These are phyloP conservation scores for Xylaria intraflava DNA, from an alignment of 495 filamentous ascomycete genomes.

Conservation along the genomic window DNA sequence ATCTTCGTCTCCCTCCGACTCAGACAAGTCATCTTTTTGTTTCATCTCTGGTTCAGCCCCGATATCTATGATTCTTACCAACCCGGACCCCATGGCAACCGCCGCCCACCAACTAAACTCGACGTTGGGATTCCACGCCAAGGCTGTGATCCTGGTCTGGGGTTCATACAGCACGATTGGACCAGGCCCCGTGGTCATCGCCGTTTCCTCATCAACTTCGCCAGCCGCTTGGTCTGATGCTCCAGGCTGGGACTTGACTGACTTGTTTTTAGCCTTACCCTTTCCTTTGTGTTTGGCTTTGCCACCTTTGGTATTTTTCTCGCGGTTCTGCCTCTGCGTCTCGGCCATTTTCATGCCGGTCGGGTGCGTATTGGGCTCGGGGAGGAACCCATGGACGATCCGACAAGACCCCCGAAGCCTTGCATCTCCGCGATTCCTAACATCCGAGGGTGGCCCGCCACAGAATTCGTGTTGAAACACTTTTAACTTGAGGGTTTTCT, in stretches of 20 bases:
- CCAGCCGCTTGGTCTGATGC: slow-evolving; percentile 37
- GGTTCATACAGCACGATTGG: slow-evolving; percentile 38
- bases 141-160: slow-evolving; percentile 36
- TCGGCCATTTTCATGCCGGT: slow-evolving; percentile 55
- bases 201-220: slow-evolving; percentile 20
- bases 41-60: slow-evolving; percentile 23
- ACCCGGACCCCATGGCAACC: slow-evolving; percentile 43
- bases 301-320: slow-evolving; percentile 42
- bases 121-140: slow-evolving; percentile 43
- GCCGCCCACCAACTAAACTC: slow-evolving; percentile 48
- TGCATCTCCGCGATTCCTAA: slow-evolving; percentile 24
- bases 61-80: slow-evolving; percentile 42
- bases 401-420: slow-evolving; percentile 57
- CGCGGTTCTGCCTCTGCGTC: slow-evolving; percentile 25
- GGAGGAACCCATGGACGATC: slow-evolving; percentile 37
- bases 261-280: slow-evolving; percentile 45
- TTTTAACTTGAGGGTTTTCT: slow-evolving; percentile 37
- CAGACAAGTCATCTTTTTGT: background rate
- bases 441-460: background rate
- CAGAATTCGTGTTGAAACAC: slow-evolving; percentile 43
- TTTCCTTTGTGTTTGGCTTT: slow-evolving; percentile 49
- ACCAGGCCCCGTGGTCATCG: slow-evolving; percentile 27
- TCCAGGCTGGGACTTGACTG: slow-evolving; percentile 2
- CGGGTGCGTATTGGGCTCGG: slow-evolving; percentile 58
- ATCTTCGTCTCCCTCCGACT: background rate